Evolutionary conservation across 2,329 filamentous ascomycete species (phyloP).

Genomic region (Waltergamsia citrina): DNA sequence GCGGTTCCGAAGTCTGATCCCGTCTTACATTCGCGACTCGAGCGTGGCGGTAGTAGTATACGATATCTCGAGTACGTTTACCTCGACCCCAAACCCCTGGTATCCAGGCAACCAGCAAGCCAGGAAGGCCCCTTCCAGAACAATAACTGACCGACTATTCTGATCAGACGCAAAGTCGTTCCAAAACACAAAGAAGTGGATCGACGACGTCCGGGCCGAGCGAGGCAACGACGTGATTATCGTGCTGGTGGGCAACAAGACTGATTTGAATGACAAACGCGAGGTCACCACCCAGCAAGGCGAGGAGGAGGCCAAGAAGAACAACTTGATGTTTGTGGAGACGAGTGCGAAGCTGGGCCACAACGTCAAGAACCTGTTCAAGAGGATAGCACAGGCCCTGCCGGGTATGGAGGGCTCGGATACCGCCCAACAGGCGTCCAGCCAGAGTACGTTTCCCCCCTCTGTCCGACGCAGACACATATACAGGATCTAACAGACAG

Average conservation of each 20-base stretch:
- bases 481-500: slow-evolving; percentile 11
- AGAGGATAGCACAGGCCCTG: slow-evolving; percentile 94
- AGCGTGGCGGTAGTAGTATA: slow-evolving; percentile 98
- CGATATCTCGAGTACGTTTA: slow-evolving; percentile 85
- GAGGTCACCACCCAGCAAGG: slow-evolving; percentile 95
- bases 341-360: slow-evolving; percentile 96
- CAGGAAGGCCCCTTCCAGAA: too few species aligned
- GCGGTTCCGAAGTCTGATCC: slow-evolving; percentile 91
- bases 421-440: slow-evolving; percentile 60
- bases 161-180: slow-evolving; percentile 78
- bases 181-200: slow-evolving; percentile 98
- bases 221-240: slow-evolving; percentile 98
- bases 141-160: slow-evolving; percentile 4
- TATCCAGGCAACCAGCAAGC: slow-evolving; percentile 1
- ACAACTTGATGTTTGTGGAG: slow-evolving; percentile 98
- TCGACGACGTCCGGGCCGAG: slow-evolving; percentile 94
- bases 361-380: slow-evolving; percentile 96
- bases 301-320: slow-evolving; percentile 96
- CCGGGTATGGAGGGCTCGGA: slow-evolving; percentile 95
- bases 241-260: slow-evolving; percentile 97
- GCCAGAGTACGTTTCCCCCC: slow-evolving; percentile 57
- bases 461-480: too few species aligned
- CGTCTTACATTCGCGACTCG: slow-evolving; percentile 96
- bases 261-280: slow-evolving; percentile 94
- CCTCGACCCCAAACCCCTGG: slow-evolving; percentile 5